Evolutionary conservation across 1,284 basidiomycete genomes (phyloP), one percentile per base, ranked within the genome.

Genomic region (Puccinia polysora): DNA sequence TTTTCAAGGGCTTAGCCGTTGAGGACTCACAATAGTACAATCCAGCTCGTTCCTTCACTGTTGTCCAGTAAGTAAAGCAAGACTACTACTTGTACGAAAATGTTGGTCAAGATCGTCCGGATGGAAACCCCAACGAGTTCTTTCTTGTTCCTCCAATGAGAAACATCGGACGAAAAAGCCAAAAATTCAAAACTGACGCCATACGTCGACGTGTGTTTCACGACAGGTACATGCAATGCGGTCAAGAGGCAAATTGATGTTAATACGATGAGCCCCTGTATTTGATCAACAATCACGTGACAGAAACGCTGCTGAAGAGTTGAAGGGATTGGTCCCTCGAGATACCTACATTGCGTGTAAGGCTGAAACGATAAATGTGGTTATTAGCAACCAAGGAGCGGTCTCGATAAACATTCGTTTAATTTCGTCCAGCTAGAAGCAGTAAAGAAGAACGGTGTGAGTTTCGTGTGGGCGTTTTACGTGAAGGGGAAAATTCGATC

Each of bases 21-120:
- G 15, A 89, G 90, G 75, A 91, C 92, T 3, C 88, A 87, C 79
- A 91, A 85, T 25, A 97, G 84, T 78, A 96, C 94, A 90, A 96
- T 96, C 87, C 90, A 95, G 76, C 80, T 90, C 28, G 95, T 97
- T 79, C 97, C 89, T 74, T 92, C 88, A 77, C 89, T 91, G 79
- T 92, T 93, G 82, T 97, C 95, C 76, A 96, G 86, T 75, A 97
- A 87, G 81, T 97, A 97, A 28, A 97, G 84, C 50, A 96, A 83
- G 77, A 96, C 88, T 77, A 97, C 84, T 49, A 89, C 74, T 76
- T 95, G 92, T 6, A 94, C 89, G 78, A 97, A 86, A 74, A 94
- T 89, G 80, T 97, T 97, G 56, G 92, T 91, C 76, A 97, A 80
- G 77, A 98, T 81, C 74, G 83, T 82, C n/a, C 82, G 80, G 28